phyloP scores from a whole-genome alignment of 495 filamentous ascomycete genomes.

The Podospora bellae-mahoneyi region DNA sequence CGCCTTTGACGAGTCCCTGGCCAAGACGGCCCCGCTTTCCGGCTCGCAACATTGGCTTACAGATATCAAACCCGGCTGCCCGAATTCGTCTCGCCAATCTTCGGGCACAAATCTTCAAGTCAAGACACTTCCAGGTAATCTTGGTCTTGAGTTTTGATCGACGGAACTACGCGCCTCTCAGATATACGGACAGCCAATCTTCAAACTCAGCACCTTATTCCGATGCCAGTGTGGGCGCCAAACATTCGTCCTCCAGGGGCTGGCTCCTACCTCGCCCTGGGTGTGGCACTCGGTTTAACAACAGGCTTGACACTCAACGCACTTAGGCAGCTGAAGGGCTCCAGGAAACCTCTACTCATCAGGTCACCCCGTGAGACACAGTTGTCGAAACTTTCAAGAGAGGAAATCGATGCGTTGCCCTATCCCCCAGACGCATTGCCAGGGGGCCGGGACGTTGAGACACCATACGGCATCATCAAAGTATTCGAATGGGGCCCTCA shows the following conservation, averaged over 20 bases:
- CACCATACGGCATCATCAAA: constrained; percentile 67
- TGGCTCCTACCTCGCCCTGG: constrained; percentile 23
- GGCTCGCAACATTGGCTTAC: background rate
- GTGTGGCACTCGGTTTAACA: constrained; percentile 22
- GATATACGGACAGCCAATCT: background rate
- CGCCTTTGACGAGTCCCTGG: background rate
- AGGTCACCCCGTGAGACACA: constrained; percentile 27
- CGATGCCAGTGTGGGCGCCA: constrained; percentile 20
- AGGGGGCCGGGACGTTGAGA: constrained; percentile 67
- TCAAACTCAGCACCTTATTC: background rate
- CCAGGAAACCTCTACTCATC: constrained; percentile 15
- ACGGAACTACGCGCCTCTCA: background rate
- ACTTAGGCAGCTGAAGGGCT: constrained; percentile 1
- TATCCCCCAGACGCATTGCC: constrained; percentile 75
- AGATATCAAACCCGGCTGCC: background rate
- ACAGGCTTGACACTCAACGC: constrained; percentile 16
- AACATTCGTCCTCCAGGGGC: constrained; percentile 9
- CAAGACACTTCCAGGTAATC: background rate
- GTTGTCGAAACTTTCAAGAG: constrained; percentile 22
- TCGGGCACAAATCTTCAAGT: background rate
- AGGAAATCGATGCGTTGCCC: constrained; percentile 38
- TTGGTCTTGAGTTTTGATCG: background rate
- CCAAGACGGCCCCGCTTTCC: constrained; percentile 18
- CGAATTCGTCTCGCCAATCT: background rate
- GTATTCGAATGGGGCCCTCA: constrained; percentile 83